phyloP scores from a whole-genome alignment of 352 stramenopile genomes.

The Phytopythium vexans region DNA sequence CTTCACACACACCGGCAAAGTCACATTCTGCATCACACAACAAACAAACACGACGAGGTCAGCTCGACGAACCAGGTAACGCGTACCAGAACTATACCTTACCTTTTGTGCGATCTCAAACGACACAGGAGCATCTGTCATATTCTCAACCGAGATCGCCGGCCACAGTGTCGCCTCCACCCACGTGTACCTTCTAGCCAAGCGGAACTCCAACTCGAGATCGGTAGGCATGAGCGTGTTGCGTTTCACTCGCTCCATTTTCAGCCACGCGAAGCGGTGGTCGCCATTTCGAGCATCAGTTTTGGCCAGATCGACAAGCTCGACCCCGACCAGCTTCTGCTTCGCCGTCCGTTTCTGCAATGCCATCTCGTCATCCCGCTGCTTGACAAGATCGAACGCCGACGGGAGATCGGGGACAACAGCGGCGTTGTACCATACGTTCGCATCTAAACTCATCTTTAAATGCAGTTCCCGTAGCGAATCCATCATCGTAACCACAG shows the following conservation, averaged over 20 bases:
- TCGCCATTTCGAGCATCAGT: neutral
- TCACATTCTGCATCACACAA: too few species aligned
- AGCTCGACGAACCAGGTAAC: conserved; percentile 12
- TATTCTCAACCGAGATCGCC: conserved; percentile 40
- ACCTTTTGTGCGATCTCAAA: conserved; percentile 44
- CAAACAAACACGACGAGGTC: neutral
- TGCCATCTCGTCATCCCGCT: conserved; percentile 12
- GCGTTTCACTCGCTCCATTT: conserved; percentile 27
- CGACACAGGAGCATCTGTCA: conserved; percentile 17
- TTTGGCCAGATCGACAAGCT: neutral
- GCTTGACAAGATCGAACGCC: conserved; percentile 54
- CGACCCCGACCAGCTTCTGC: neutral
- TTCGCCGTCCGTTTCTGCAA: neutral
- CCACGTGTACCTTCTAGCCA: conserved; percentile 47
- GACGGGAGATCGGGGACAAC: conserved; percentile 19
- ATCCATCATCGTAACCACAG: conserved; percentile 26
- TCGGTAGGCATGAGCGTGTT: conserved; percentile 42
- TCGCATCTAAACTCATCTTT: conserved; percentile 11
- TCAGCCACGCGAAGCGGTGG: conserved; percentile 31
- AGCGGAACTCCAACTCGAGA: conserved; percentile 32
- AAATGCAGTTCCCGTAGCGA: conserved; percentile 23
- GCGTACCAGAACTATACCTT: conserved; percentile 1
- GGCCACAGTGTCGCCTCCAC: conserved; percentile 48
- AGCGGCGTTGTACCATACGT: conserved; percentile 26
- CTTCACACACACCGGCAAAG: neutral